Base-by-base conservation (phyloP, 352 stramenopile species). In the Globisporangium cylindrosporum region DNA sequence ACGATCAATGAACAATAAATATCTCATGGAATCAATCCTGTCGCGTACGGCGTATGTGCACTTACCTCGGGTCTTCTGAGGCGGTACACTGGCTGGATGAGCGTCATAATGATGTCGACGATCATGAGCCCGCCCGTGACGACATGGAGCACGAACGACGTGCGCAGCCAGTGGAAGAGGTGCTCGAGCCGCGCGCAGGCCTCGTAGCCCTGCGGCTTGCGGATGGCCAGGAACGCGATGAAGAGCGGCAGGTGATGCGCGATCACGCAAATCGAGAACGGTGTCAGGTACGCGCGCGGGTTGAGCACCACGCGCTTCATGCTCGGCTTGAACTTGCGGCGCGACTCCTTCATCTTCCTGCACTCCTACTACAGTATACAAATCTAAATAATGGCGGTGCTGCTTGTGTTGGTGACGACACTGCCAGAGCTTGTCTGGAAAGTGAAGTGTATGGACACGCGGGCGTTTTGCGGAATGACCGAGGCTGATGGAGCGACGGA, bases 261-360 rank as follows among this genome's bases (percentile, higher is more conserved):
- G 9, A 90, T 12, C 43, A 90, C 70, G 53, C 88, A 77, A 6
- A 87, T 24, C 8, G 76, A 32, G 70, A 91, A 91, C 20, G 83
- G 75, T 61, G 71, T 88, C 3, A 93, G 49, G 70, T 93, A 93
- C 57, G 85, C 82, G 68, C 83, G 82, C 63, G 85, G 85, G 66
- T 90, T 93, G n/a, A 93, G 80, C 68, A 92, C 84, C 10, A 92
- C 66, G 55, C 84, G 84, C 73, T 89, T 89, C 29, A 92, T 53
- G 46, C 62, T 51, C 24, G 59, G 55, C 29, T 53, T 22, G 43
- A 51, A 22, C 43, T 51, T 51, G 15, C 18, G 59, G 25, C 41
- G 41, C 41, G 18, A 15, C 55, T 60, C 38, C 18, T 36, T 34
- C 55, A 22, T 60, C 20, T 24, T 32, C 27, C 27, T 22, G 25